phyloP scores from a whole-genome alignment of 306 rosid genomes.

The Ammopiptanthus mongolicus region DNA sequence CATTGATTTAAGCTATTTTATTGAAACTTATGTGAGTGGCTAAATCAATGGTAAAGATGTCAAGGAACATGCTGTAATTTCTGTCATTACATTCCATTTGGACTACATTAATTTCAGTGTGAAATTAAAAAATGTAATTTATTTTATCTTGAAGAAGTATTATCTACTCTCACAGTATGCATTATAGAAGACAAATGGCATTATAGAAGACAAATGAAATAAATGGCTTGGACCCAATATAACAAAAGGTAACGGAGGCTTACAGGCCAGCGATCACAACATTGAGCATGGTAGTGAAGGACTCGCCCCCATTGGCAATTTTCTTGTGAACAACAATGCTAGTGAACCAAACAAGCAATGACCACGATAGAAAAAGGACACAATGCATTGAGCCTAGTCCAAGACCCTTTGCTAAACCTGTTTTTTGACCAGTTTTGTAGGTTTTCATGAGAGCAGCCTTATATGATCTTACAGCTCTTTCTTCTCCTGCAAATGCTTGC shows the following conservation, averaged over 20 bases:
- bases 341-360: slow-evolving; percentile 89
- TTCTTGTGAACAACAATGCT: slow-evolving; percentile 87
- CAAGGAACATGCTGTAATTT: no score
- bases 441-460: slow-evolving; percentile 67
- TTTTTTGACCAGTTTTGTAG: slow-evolving; percentile 64
- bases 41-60: no score
- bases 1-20: no score
- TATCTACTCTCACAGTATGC: background rate
- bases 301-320: slow-evolving; percentile 87
- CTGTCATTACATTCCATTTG: background rate
- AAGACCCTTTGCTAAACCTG: slow-evolving; percentile 90
- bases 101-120: background rate
- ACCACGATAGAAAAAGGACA: slow-evolving; percentile 86
- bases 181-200: background rate
- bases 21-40: no score
- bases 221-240: background rate
- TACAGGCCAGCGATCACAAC: slow-evolving; percentile 98
- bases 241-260: slow-evolving; percentile 30
- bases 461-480: slow-evolving; percentile 70
- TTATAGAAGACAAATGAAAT: background rate
- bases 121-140: background rate
- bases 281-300: slow-evolving; percentile 97
- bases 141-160: background rate
- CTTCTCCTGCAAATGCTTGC: slow-evolving; percentile 98
- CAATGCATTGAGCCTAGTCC: slow-evolving; percentile 90